phyloP scores from a whole-genome alignment of 352 stramenopile species.

The Globisporangium recalcitrans region DNA sequence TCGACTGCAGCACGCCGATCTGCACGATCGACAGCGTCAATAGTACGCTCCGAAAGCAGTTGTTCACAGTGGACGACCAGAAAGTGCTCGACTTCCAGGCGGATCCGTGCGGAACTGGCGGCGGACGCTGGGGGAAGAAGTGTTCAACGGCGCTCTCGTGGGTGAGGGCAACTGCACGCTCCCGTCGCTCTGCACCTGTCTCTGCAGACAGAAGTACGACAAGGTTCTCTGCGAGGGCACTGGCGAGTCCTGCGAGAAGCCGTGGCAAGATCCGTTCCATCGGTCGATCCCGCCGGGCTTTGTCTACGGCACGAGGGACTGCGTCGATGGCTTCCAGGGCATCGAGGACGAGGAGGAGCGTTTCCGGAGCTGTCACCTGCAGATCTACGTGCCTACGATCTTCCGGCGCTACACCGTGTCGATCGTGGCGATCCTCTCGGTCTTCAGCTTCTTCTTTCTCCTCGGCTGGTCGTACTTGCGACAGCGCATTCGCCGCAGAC shows the following conservation, averaged over 20 bases:
- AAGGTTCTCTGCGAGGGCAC: conserved; percentile 51
- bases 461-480: conserved; percentile 84
- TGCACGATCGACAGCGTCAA: conserved; percentile 67
- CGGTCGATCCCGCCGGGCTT: conserved; percentile 73
- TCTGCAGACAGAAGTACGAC: conserved; percentile 86
- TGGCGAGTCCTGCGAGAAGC: conserved; percentile 78
- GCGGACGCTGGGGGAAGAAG: conserved; percentile 68
- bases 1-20: conserved; percentile 91
- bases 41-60: conserved; percentile 62
- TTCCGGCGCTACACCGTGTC: conserved; percentile 83
- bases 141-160: conserved; percentile 61
- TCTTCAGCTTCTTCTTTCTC: conserved; percentile 63
- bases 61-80: conserved; percentile 92
- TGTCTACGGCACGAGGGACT: conserved; percentile 90
- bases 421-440: conserved; percentile 63
- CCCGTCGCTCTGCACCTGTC: conserved; percentile 88
- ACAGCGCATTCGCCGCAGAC: conserved; percentile 65
- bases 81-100: conserved; percentile 91
- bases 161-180: conserved; percentile 92
- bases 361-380: conserved; percentile 93
- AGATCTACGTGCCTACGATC: conserved; percentile 90
- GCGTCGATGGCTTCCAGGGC: conserved; percentile 92
- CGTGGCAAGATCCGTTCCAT: conserved; percentile 74
- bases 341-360: conserved; percentile 83
- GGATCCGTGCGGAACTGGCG: conserved; percentile 90